Percentiles rank a stretch among this genome's conserved stretches.
phyloP scores from a whole-genome alignment of 1,139 yeast genomes.

The Geotrichum klebahnii region DNA sequence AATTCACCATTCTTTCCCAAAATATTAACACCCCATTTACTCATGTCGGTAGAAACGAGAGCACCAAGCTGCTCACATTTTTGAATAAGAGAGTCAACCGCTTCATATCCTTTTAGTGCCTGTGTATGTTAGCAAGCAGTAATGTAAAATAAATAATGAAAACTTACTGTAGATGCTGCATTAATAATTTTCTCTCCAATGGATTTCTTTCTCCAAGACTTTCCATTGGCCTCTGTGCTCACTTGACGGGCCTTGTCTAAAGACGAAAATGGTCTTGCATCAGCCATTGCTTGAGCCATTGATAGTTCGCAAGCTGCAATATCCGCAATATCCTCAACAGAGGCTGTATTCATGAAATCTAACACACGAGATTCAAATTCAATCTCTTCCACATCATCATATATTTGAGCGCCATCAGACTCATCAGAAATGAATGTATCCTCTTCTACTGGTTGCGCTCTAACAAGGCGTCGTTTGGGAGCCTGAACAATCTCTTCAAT shows the following conservation, averaged over 20 bases:
- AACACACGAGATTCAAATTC: conserved; percentile 62
- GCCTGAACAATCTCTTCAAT: conserved; percentile 23
- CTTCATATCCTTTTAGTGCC: conserved; percentile 82
- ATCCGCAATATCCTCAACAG: conserved; percentile 72
- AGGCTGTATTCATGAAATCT: conserved; percentile 73
- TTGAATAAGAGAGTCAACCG: conserved; percentile 84
- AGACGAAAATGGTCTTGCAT: conserved; percentile 63
- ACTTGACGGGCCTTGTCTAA: conserved; percentile 56
- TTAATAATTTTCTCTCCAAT: conserved; percentile 76
- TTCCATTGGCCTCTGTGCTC: conserved; percentile 35
- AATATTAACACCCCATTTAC: conserved; percentile 78
- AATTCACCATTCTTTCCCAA: conserved; percentile 50
- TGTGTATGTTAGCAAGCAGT: neutral
- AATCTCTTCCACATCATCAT: conserved; percentile 44
- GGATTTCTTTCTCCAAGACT: conserved; percentile 48
- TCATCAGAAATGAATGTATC: conserved; percentile 17
- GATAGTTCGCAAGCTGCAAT: conserved; percentile 66
- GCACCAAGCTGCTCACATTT: conserved; percentile 78
- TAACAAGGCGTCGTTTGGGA: conserved; percentile 25
- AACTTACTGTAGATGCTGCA: conserved; percentile 47
- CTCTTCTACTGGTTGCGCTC: conserved; percentile 16
- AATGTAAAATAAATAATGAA: conserved; percentile 21
- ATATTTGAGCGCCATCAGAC: conserved; percentile 32
- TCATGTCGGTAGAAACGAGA: conserved; percentile 65
- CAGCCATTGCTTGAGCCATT: conserved; percentile 59